These are phyloP conservation scores for Aristolochia californica DNA, from an alignment of 164 flowering plant species.

Conservation along the genomic window DNA sequence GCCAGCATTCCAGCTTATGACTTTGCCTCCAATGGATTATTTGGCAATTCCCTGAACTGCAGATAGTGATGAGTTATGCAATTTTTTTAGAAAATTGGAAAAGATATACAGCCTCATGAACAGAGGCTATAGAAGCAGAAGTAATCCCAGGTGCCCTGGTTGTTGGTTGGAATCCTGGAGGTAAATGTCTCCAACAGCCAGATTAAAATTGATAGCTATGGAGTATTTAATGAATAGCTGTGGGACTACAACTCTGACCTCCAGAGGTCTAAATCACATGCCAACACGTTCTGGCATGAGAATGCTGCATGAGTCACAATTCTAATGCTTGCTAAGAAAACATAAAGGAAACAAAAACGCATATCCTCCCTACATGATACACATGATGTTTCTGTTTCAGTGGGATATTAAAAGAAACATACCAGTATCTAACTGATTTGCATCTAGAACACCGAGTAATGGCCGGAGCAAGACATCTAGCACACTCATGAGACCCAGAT, in stretches of 20 bases:
- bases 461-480: conserved; percentile 61
- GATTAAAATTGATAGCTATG: no score
- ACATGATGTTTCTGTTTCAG: not conserved
- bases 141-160: not conserved
- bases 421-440: conserved; percentile 88
- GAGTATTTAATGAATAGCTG: no score
- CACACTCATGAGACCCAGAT: conserved; percentile 46
- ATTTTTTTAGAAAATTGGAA: not conserved
- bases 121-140: not conserved
- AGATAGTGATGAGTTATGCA: conserved; percentile 6
- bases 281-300: no score
- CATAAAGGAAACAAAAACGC: not conserved
- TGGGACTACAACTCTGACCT: no score
- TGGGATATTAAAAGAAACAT: conserved; percentile 7
- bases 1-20: conserved; percentile 69
- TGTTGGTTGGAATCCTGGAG: not conserved
- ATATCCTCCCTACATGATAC: no score
- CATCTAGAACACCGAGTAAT: conserved; percentile 83
- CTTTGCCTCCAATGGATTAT: conserved; percentile 84
- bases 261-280: no score
- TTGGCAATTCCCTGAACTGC: conserved; percentile 89
- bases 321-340: not conserved
- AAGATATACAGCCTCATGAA: not conserved
- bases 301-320: no score
- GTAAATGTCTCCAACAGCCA: not conserved